Base-by-base conservation (phyloP, 2,329 filamentous ascomycete genomes). In the Fusarium virguliforme region DNA sequence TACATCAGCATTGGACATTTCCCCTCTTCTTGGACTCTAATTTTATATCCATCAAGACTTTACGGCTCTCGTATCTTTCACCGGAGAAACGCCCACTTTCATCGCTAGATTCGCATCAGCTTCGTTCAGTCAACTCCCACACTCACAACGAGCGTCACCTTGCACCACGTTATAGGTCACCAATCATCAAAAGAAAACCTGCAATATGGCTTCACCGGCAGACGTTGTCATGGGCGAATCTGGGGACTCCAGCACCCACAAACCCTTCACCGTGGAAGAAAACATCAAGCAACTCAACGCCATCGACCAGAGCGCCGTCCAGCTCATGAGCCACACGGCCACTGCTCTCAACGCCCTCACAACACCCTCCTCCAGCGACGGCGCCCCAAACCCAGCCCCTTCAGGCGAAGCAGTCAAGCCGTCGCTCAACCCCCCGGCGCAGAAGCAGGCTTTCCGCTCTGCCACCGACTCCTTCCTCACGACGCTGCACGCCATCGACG, bases 271-370 rank as follows among this genome's bases (percentile, higher is more conserved):
- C 9, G 87, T 92, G 35, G 88, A 91, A 41, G 92, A 97, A 79
- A 93, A 92, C 71, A 94, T 97, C 71, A 86, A 91, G 63, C 93
- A 97, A 76, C 88, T 97, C 62, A 92, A 91, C 73, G 89, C 91
- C 43, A 92, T 97, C 74, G 94, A 97, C 82, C 88, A 88, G 76
- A 90, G 79, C 46, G 79, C 81, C 38, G 81, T 83, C 37, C 75
- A 81, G 64, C 77, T 82, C 59, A 81, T 83, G 79, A 74, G 68
- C 62, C 80, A 87, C 78, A 84, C 85, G 41, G 83, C 85, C 71
- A 83, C 80, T 13, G 80, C 83, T 8, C 82, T 88, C 56, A 81
- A 83, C 59, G 76, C 81, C 34, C 82, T 87, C 66, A 83, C 85
- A n/a, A 79, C 80, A 35, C 54, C 71, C 28, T 72, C 68, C 6